Conservation (phyloP, 179 eudicot genomes). For the Amaranthus tricolor region DNA sequence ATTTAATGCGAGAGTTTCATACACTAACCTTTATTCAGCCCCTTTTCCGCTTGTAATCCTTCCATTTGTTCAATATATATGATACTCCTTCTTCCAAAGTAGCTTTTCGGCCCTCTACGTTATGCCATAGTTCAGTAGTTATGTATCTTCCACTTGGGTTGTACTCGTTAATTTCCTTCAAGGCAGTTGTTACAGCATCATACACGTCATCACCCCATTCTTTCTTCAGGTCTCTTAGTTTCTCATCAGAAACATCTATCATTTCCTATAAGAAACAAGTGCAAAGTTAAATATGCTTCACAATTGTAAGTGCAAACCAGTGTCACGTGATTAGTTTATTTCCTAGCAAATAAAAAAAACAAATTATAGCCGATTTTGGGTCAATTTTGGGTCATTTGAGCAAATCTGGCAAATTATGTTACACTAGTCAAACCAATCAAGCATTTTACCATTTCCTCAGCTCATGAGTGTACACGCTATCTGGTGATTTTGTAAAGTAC, state of each 20-base stretch:
- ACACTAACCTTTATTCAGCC: constrained; percentile 29
- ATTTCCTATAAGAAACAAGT: constrained; percentile 36
- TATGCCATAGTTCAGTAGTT: constrained; percentile 49
- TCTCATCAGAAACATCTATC: constrained; percentile 40
- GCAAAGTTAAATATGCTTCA: constrained; percentile 4
- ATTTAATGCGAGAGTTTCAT: constrained; percentile 1
- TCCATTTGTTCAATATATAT: constrained; percentile 43
- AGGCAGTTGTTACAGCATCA: constrained; percentile 42
- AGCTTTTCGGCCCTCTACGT: constrained; percentile 43
- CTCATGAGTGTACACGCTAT: neutral
- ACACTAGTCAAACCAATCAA: neutral
- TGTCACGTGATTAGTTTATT: too few species aligned
- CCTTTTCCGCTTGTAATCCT: constrained; percentile 32
- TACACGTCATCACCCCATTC: constrained; percentile 46
- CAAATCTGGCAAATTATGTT: too few species aligned
- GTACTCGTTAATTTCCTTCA: constrained; percentile 51
- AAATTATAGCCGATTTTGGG: too few species aligned
- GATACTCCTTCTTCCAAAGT: constrained; percentile 52
- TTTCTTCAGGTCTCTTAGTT: constrained; percentile 34
- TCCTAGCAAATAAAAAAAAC: too few species aligned
- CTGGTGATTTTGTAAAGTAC: neutral
- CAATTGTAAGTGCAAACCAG: neutral
- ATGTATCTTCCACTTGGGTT: constrained; percentile 59
- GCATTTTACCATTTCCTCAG: neutral
- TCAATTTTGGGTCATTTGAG: too few species aligned